phyloP scores from a whole-genome alignment of 129 eudicot genomes.

The Gnaphalium uliginosum region DNA sequence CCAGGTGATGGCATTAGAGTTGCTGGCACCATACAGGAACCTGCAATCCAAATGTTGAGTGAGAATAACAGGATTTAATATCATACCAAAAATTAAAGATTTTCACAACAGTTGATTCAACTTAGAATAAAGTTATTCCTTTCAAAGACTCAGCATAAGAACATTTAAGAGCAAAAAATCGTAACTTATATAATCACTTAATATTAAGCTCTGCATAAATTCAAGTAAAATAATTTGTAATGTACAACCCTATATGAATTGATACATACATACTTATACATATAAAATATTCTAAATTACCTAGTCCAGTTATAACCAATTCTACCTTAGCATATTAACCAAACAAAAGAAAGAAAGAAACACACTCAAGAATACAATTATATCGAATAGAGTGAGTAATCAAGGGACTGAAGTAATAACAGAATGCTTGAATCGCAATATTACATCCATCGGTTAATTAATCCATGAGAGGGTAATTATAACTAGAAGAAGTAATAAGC shows the following conservation, averaged over 20 bases:
- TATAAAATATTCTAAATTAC: neutral
- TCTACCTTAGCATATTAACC: neutral
- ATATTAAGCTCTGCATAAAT: neutral
- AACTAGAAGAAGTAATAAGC: too few relatives aligned
- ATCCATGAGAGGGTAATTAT: neutral
- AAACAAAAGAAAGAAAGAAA: neutral
- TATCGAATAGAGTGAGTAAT: neutral
- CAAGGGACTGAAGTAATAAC: neutral
- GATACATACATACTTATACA: neutral
- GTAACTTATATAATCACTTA: neutral
- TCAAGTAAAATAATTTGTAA: neutral
- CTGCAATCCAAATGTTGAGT: constrained; percentile 9
- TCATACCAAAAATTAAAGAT: neutral
- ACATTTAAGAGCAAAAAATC: neutral
- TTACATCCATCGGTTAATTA: neutral
- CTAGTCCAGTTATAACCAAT: neutral
- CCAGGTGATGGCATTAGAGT: constrained; percentile 36
- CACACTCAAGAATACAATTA: neutral
- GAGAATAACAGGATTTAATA: neutral
- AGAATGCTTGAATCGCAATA: neutral
- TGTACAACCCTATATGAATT: neutral
- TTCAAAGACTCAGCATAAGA: neutral
- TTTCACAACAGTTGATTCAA: neutral
- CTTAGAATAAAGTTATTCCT: neutral
- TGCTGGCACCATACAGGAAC: constrained; percentile 45